A percentile compares a stretch with the other conserved stretches of the same genome.
phyloP scores from a whole-genome alignment of 2,329 filamentous ascomycete genomes.

The Clarireedia homoeocarpa region DNA sequence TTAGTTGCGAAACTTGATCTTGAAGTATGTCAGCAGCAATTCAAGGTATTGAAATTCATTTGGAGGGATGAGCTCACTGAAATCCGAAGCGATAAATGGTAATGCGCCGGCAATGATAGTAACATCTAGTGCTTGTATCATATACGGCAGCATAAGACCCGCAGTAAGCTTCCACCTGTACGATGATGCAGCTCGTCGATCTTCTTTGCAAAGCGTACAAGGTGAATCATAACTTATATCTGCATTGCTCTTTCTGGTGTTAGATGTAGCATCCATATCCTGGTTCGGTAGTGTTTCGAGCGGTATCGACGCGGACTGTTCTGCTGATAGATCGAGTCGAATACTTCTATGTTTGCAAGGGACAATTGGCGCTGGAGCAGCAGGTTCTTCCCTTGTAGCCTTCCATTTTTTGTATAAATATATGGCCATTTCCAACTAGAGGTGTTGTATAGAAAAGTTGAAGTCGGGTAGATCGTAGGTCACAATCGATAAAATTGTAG shows the following conservation, averaged over 20 bases:
- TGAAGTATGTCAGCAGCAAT: slow-evolving; percentile 18
- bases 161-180: slow-evolving; percentile 53
- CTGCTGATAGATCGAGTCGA: background rate
- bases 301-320: background rate
- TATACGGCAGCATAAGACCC: slow-evolving; percentile 52
- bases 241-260: background rate
- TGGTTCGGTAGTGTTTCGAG: background rate
- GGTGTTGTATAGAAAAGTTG: background rate
- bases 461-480: background rate
- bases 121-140: slow-evolving; percentile 53
- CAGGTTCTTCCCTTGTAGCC: background rate
- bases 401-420: slow-evolving; percentile 6
- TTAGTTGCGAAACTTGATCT: slow-evolving; percentile 48
- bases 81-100: slow-evolving; percentile 56
- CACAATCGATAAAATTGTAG: background rate
- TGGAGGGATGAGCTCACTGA: slow-evolving; percentile 36
- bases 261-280: background rate
- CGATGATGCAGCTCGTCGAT: slow-evolving; percentile 30
- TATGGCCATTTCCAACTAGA: background rate
- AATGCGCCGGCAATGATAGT: slow-evolving; percentile 56
- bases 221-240: background rate
- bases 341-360: slow-evolving; percentile 1
- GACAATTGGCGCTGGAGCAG: background rate
- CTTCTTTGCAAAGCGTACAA: slow-evolving; percentile 18
- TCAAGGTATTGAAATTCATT: too few species aligned